phyloP scores from a whole-genome alignment of 2,329 filamentous ascomycete genomes.

The Chalaropsis ovoidea region DNA sequence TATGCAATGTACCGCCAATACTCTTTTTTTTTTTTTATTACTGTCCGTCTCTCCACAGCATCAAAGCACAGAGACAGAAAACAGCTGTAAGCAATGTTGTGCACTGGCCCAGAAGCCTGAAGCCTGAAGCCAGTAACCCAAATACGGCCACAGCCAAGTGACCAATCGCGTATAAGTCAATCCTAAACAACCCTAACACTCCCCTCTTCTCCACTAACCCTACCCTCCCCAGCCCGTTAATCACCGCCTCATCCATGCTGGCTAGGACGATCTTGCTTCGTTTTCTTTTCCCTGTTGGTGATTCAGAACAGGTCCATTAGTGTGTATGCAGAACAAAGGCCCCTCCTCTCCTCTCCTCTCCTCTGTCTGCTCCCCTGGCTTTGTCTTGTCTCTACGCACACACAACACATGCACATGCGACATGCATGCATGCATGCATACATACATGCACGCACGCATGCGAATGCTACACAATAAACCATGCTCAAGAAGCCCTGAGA shows the following conservation, averaged over 20 bases:
- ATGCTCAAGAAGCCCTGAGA: background rate
- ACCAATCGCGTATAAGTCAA: no score
- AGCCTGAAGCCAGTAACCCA: no score
- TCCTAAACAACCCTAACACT: background rate
- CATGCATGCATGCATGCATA: conserved; percentile 7
- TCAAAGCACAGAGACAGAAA: background rate
- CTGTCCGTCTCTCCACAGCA: no score
- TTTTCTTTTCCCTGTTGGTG: background rate
- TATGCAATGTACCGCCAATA: background rate
- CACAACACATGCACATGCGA: background rate
- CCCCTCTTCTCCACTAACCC: background rate
- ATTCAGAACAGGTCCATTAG: background rate
- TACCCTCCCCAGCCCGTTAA: background rate
- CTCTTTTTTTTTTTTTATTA: background rate
- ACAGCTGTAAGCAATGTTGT: background rate
- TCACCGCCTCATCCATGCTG: background rate
- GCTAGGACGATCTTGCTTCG: background rate
- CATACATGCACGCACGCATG: conserved; percentile 1
- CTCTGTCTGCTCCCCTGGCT: background rate
- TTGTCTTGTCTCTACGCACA: background rate
- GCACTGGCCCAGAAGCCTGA: no score
- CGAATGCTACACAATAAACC: background rate
- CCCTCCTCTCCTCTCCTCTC: background rate
- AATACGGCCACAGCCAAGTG: no score
- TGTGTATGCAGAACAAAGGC: background rate